phyloP scores from a whole-genome alignment of 768 basidiomycete species.

The Lactarius akahatsu region DNA sequence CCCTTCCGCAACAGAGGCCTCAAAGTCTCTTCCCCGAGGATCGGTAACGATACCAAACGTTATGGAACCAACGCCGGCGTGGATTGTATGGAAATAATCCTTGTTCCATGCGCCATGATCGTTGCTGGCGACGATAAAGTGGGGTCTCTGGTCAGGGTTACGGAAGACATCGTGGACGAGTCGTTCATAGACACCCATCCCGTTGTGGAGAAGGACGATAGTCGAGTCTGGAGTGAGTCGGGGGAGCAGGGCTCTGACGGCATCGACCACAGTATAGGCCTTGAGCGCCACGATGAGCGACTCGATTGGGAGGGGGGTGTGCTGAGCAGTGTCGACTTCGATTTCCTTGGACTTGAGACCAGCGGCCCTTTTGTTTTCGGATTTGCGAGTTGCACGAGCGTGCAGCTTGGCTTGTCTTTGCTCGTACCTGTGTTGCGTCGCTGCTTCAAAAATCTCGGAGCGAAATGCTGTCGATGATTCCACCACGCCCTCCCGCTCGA shows the following conservation, averaged over 20 bases:
- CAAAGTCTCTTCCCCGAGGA: slow-evolving; percentile 58
- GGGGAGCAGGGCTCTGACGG: slow-evolving; percentile 57
- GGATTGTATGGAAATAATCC: slow-evolving; percentile 54
- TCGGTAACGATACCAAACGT: slow-evolving; percentile 82
- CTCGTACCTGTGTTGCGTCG: slow-evolving; percentile 14
- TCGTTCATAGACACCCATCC: slow-evolving; percentile 88
- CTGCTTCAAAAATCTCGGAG: slow-evolving; percentile 47
- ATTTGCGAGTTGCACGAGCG: neutral
- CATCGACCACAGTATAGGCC: slow-evolving; percentile 59
- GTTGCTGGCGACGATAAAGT: slow-evolving; percentile 81
- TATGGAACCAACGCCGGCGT: slow-evolving; percentile 67
- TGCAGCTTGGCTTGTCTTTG: neutral
- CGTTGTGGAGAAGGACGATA: slow-evolving; percentile 91
- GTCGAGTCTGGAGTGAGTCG: slow-evolving; percentile 69
- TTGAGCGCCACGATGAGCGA: slow-evolving; percentile 84
- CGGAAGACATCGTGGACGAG: slow-evolving; percentile 67
- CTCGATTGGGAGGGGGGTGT: slow-evolving; percentile 46
- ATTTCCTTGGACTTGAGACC: neutral
- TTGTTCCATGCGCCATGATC: slow-evolving; percentile 75
- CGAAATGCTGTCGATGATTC: slow-evolving; percentile 46
- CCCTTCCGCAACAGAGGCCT: slow-evolving; percentile 47
- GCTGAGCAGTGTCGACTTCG: neutral
- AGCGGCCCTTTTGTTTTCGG: neutral
- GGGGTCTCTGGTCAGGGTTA: slow-evolving; percentile 70
- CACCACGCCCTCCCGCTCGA: slow-evolving; percentile 52